A percentile compares a stretch with the other conserved stretches of the same genome.
Conservation (phyloP, 352 stramenopile genomes). For the Halophytophthora polymorphica region DNA sequence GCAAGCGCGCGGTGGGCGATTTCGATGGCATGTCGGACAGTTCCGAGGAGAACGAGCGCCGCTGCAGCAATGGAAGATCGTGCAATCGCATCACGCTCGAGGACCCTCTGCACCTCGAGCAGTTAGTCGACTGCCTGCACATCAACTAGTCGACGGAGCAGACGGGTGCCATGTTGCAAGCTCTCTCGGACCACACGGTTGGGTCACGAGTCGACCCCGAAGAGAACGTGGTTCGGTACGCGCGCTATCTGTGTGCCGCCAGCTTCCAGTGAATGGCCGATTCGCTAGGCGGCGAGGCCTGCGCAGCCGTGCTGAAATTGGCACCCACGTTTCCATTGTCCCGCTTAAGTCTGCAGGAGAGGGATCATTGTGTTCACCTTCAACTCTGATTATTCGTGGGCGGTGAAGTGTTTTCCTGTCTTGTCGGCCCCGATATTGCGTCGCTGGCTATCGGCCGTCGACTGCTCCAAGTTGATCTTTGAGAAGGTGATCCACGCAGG, state of each 20-base stretch:
- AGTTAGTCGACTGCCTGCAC: slow-evolving; percentile 23
- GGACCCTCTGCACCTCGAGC: slow-evolving; percentile 17
- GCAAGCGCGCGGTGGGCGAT: slow-evolving; percentile 11
- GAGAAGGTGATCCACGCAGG: no score
- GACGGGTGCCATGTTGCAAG: slow-evolving; percentile 16
- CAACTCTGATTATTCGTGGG: slow-evolving; percentile 23
- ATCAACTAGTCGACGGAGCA: slow-evolving; percentile 15
- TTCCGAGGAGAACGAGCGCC: slow-evolving; percentile 1
- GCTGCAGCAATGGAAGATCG: slow-evolving; percentile 3
- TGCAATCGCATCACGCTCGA: slow-evolving; percentile 17
- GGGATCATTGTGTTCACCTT: slow-evolving; percentile 27
- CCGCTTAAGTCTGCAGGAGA: slow-evolving; percentile 20
- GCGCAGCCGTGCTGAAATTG: slow-evolving; percentile 14
- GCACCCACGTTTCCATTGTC: slow-evolving; percentile 11
- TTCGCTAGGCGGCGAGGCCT: slow-evolving; percentile 12
- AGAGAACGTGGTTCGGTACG: slow-evolving; percentile 18
- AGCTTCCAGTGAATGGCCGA: slow-evolving; percentile 24
- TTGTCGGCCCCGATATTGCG: slow-evolving; percentile 25
- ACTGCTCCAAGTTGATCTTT: slow-evolving; percentile 14
- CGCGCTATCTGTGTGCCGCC: slow-evolving; percentile 23
- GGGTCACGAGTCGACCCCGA: not conserved
- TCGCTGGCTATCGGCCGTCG: slow-evolving; percentile 13
- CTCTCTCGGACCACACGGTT: not conserved
- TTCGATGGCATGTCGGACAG: slow-evolving; percentile 25
- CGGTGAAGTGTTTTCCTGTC: slow-evolving; percentile 21